Evolutionary conservation across 768 basidiomycete species (phyloP).

Genomic region (Termitomyces sp.): DNA sequence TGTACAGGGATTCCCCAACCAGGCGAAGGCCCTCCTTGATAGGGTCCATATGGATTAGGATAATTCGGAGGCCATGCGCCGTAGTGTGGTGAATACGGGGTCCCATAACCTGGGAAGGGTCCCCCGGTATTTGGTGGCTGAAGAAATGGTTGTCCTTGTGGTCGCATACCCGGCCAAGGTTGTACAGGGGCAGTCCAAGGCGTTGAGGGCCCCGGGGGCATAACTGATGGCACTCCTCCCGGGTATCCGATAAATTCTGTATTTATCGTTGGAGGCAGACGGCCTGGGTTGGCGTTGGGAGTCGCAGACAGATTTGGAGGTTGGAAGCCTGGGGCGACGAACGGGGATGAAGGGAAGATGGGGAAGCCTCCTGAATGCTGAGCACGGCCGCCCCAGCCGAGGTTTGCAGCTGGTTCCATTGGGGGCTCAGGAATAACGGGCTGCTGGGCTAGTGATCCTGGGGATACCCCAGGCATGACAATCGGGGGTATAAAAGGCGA

Average conservation of each 20-base stretch:
- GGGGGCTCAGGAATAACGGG: constrained; percentile 6
- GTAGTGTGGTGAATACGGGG: constrained; percentile 3
- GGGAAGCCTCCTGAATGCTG: constrained; percentile 3
- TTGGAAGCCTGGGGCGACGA: neutral
- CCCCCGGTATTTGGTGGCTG: neutral
- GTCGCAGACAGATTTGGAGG: neutral
- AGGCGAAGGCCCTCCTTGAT: neutral
- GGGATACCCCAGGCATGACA: neutral
- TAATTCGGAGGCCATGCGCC: neutral
- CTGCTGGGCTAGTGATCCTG: neutral
- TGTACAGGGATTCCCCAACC: neutral
- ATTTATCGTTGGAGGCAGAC: neutral
- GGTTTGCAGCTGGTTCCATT: neutral
- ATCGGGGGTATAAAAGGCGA: constrained; percentile 5
- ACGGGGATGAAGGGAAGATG: neutral
- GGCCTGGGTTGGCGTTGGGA: neutral
- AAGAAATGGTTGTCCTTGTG: neutral
- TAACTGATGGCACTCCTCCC: neutral
- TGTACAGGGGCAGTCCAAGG: constrained; percentile 4
- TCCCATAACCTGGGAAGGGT: neutral
- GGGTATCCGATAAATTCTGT: neutral
- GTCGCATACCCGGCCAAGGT: neutral
- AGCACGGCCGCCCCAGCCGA: neutral
- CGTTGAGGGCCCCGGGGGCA: neutral
- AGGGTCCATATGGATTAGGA: neutral